phyloP scores from a whole-genome alignment of 1,284 basidiomycete species.

The Leccinum pseudoinsigne region DNA sequence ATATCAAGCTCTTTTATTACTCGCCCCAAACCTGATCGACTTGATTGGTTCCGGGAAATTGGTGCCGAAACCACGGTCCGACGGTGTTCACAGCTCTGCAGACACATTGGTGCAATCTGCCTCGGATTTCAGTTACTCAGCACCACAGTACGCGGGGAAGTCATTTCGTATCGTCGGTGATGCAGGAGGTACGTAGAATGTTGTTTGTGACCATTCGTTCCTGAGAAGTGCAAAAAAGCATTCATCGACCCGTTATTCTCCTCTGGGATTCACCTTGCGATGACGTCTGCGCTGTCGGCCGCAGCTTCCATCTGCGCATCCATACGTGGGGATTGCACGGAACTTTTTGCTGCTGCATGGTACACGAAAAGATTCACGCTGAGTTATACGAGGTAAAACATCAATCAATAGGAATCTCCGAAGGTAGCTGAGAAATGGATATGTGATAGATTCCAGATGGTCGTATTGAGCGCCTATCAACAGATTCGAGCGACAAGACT shows the following conservation, averaged over 20 bases:
- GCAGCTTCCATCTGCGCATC: constrained; percentile 55
- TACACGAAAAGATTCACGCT: constrained; percentile 50
- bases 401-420: neutral
- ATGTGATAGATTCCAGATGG: constrained; percentile 53
- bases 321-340: constrained; percentile 50
- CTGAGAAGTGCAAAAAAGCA: constrained; percentile 39
- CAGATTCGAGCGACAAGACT: constrained; percentile 54
- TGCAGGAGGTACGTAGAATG: constrained; percentile 54
- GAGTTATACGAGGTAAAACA: constrained; percentile 53
- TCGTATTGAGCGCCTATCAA: constrained; percentile 64
- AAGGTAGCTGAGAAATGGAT: neutral
- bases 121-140: constrained; percentile 72
- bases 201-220: neutral
- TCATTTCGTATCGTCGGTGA: constrained; percentile 68
- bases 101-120: constrained; percentile 41
- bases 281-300: constrained; percentile 56
- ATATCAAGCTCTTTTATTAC: constrained; percentile 33
- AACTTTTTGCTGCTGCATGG: constrained; percentile 47
- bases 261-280: constrained; percentile 61
- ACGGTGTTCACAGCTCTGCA: neutral
- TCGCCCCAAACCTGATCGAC: constrained; percentile 50
- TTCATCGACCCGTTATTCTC: constrained; percentile 69
- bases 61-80: constrained; percentile 30
- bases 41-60: constrained; percentile 51
- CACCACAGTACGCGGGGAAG: constrained; percentile 57